These are phyloP conservation scores for Nigrospora oryzae DNA, from an alignment of 2,329 filamentous ascomycete species.

Conservation along the genomic window DNA sequence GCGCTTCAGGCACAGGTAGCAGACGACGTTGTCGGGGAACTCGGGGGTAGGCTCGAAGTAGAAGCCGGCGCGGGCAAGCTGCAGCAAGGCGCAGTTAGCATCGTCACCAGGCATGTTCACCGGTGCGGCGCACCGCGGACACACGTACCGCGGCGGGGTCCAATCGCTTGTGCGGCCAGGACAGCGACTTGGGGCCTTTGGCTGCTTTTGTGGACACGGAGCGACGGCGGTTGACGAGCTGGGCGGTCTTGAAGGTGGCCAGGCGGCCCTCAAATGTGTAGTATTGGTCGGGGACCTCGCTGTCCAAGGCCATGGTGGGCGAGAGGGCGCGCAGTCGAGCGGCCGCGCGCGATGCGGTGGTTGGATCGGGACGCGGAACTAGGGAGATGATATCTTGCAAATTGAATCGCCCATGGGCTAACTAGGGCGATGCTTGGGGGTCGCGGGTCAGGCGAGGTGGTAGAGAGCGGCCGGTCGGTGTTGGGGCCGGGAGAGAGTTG, in stretches of 20 bases:
- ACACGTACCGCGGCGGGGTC: constrained; percentile 52
- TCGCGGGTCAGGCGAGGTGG: too few species aligned
- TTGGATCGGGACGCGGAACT: too few species aligned
- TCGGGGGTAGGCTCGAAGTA: constrained; percentile 71
- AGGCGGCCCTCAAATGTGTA: constrained; percentile 68
- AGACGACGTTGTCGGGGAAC: constrained; percentile 80
- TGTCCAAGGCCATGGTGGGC: constrained; percentile 12
- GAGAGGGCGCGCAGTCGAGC: not conserved
- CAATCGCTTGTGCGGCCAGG: constrained; percentile 74
- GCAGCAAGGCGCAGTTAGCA: constrained; percentile 2
- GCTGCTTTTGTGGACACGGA: constrained; percentile 52
- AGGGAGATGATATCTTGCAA: too few species aligned
- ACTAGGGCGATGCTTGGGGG: too few species aligned
- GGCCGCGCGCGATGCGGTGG: constrained; percentile 19
- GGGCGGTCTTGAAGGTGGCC: constrained; percentile 64
- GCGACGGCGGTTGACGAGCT: constrained; percentile 59
- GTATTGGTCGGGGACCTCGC: constrained; percentile 35
- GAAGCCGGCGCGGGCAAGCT: constrained; percentile 90
- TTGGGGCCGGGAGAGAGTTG: too few species aligned
- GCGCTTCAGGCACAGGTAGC: constrained; percentile 76
- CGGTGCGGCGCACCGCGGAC: constrained; percentile 5
- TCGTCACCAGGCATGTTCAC: constrained; percentile 3
- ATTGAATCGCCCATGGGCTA: too few species aligned
- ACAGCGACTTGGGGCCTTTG: constrained; percentile 36
- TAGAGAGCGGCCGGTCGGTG: too few species aligned